Evolutionary conservation across 2,329 filamentous ascomycete genomes (phyloP), one percentile per base, ranked within the genome.

Genomic region (Colletotrichum liaoningense): DNA sequence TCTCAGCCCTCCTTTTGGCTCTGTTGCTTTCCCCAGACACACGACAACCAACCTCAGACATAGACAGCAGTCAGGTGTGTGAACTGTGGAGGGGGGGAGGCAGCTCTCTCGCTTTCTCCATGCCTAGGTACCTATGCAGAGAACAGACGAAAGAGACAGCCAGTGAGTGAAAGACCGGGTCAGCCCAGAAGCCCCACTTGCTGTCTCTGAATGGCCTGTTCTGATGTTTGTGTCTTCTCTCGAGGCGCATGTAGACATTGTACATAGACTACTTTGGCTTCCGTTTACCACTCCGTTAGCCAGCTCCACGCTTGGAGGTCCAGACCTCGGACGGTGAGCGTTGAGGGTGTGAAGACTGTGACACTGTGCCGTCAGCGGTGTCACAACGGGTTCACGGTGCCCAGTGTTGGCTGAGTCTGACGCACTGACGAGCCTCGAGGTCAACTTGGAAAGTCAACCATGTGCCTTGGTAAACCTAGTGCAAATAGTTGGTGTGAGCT

Each of bases 171-270:
- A 55, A 7, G 65, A 24, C 19, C 46, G 16, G 14, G 49, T 57
- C 54, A 63, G 59, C 30, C 24, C 66, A 59, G 59, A 42, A 33
- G 54, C 14, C 54, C 59, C 69, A 55, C 59, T 58, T 26, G 35
- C n/a, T 59, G 35, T 59, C 52, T 56, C 65, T 72, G 38, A 33
- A 54, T 69, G 69, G 52, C 57, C 38, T 69, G 63, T 71, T 69
- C 42, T 49, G 19, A 49, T 55, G 19, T 30, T 9, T 62, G 49
- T 68, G 62, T 69, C 57, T 63, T 46, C 35, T 30, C 52, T 6
- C 35, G 9, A 49, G 42, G 19, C 19, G 42, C 42, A n/a, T 9
- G 42, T n/a, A 49, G 42, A 49, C 42, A 19, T 42, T 42, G 38
- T 42, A 35, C 38, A 42, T 42, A 42, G 14, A 42, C 38, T n/a